These are phyloP conservation scores for Bromus sterilis DNA, from an alignment of 176 grass and related monocot genomes.

Conservation along the genomic window DNA sequence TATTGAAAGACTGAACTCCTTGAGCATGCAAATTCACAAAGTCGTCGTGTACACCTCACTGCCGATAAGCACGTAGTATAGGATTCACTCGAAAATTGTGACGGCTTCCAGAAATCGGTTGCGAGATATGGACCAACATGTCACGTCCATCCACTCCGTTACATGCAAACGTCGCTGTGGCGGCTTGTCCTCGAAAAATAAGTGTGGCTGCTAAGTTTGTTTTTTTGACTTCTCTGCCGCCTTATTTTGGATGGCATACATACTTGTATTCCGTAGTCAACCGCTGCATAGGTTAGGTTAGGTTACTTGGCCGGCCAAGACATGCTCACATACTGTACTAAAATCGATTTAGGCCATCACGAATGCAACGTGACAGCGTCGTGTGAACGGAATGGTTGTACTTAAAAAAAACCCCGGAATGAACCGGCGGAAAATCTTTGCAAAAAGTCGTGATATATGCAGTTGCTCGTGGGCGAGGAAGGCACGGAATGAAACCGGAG, in stretches of 20 bases:
- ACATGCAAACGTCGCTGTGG: not conserved
- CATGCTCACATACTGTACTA: not conserved
- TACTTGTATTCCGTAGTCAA: not conserved
- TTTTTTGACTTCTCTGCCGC: not conserved
- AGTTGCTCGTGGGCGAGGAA: not conserved
- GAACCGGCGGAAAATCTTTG: too few relatives aligned
- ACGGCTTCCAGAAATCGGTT: not conserved
- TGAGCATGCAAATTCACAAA: not conserved
- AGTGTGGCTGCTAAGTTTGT: not conserved
- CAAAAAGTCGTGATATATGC: not conserved
- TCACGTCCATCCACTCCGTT: not conserved
- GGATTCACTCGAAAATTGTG: not conserved
- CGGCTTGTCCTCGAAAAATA: not conserved
- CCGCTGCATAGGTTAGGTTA: not conserved
- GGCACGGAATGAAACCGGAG: not conserved
- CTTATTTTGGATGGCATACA: not conserved
- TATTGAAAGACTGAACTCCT: not conserved
- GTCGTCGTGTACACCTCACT: not conserved
- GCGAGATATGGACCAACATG: not conserved
- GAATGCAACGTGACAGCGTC: not conserved
- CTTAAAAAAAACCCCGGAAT: too few relatives aligned
- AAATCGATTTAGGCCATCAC: not conserved
- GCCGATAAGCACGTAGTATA: not conserved
- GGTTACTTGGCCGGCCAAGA: not conserved
- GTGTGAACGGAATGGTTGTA: not conserved